Evolutionary conservation across 1,139 yeast genomes (phyloP), one percentile per base, ranked within the genome.

Genomic region (Scheffersomyces quercinus): DNA sequence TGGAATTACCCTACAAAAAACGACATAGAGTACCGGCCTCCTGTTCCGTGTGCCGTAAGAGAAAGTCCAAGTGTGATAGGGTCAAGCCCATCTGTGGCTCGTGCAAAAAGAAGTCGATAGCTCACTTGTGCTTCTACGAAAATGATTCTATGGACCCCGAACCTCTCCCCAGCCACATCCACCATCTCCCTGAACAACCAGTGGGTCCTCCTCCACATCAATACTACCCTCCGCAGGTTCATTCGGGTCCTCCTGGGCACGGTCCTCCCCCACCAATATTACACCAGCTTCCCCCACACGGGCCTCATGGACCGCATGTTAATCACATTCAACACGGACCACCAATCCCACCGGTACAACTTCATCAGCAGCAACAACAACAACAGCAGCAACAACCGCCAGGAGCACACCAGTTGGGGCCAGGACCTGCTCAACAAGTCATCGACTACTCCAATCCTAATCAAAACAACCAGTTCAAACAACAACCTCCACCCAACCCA

Each of bases 91-190:
- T 83, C 33, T 86, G 95, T 65, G 81, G 86, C 5, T 78, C 84
- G 40, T 86, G 95, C 67, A 75, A 77, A 41, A 81, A 81, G 64
- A 84, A 85, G 43, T 86, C 88, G 12, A 85, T 85, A 20, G 85
- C 86, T 26, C 90, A 85, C 60, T 65, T 85, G 31, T 86, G 95
- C 52, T 81, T 73, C 49, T 86, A 83, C 58, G 81, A 84, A 55
- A 81, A 48, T 10, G 54, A 50, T 15, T 35, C 39, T 16, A 46
- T 45, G n/a, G 50, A 42, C 11, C 13, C 35, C 15, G 34, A 28
- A 5, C 37, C 33, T 20, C 20, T 10, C 13, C 11, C 37, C 8
- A 43, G 47, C 14, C 40, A 44, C 20, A 38, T 38, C 24, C 45
- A 46, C 20, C 43, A 45, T 35, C 31, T 44, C n/a, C 47, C 46